phyloP scores from a whole-genome alignment of 208 protist genomes.

The Acanthamoeba triangularis region DNA sequence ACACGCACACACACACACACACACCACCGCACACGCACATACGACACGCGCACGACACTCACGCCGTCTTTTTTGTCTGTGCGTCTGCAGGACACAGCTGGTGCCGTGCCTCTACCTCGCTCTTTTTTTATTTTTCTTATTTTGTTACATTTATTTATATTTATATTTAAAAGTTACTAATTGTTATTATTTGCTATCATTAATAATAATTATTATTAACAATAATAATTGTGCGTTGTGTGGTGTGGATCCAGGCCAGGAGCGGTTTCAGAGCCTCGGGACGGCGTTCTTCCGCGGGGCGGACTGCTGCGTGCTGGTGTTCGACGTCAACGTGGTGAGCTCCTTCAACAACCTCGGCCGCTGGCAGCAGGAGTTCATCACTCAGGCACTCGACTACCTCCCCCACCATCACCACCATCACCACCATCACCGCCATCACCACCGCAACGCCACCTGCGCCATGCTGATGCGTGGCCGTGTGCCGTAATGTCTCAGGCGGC shows the following conservation, averaged over 20 bases:
- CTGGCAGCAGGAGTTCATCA: conserved; percentile 77
- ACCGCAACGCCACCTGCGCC: no score
- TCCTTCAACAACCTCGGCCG: conserved; percentile 72
- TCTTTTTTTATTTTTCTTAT: not conserved
- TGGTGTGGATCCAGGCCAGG: conserved; percentile 62
- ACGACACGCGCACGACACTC: not conserved
- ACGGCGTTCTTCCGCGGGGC: conserved; percentile 81
- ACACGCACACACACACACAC: no score
- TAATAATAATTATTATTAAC: not conserved
- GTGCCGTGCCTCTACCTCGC: not conserved
- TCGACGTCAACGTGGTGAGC: conserved; percentile 85
- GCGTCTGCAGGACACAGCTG: not conserved
- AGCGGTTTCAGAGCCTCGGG: conserved; percentile 81
- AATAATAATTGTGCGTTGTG: not conserved
- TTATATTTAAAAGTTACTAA: no score
- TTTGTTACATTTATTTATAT: no score
- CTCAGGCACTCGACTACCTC: not conserved
- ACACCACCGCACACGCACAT: not conserved
- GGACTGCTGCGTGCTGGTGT: conserved; percentile 88
- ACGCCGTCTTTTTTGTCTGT: conserved; percentile 35
- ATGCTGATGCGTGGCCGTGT: not conserved
- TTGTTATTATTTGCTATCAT: not conserved
- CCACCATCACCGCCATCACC: no score
- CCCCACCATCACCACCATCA: not conserved
- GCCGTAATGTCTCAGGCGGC: not conserved